These are phyloP conservation scores for Posidonia oceanica DNA, from an alignment of 116 monocot genomes.

Conservation along the genomic window DNA sequence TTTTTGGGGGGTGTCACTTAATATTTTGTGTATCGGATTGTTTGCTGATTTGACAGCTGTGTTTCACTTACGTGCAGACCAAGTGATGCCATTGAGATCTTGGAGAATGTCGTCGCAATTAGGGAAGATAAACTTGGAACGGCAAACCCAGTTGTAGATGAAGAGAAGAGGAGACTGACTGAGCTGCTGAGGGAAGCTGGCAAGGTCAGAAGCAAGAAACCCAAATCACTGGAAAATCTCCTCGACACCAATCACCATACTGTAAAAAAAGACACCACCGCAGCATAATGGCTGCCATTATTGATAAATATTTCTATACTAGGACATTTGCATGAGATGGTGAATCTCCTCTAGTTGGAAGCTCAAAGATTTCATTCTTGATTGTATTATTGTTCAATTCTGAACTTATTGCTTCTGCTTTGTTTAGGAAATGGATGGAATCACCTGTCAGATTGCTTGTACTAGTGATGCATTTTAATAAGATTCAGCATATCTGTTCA, in stretches of 20 bases:
- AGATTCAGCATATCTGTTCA: no score
- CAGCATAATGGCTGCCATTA: slow-evolving; percentile 2
- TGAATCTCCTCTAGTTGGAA: background rate
- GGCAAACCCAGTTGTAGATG: slow-evolving; percentile 26
- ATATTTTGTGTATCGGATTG: no score
- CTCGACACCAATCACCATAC: slow-evolving; percentile 6
- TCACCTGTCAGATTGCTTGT: slow-evolving; percentile 1
- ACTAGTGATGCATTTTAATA: background rate
- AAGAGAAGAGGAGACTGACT: slow-evolving; percentile 24
- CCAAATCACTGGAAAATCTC: slow-evolving; percentile 19
- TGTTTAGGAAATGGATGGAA: background rate
- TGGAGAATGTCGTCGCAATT: slow-evolving; percentile 17
- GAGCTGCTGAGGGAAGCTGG: slow-evolving; percentile 26
- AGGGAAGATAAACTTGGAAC: slow-evolving; percentile 34
- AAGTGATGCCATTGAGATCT: slow-evolving; percentile 20
- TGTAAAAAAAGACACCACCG: slow-evolving; percentile 7
- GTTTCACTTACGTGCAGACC: slow-evolving; percentile 2
- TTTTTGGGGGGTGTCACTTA: background rate
- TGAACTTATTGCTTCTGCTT: background rate
- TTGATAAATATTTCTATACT: background rate
- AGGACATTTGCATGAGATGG: background rate
- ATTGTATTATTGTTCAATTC: slow-evolving; percentile 1
- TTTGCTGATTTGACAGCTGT: no score
- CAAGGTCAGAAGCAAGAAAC: slow-evolving; percentile 20
- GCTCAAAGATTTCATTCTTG: background rate